Evolutionary conservation across 23 red algal genomes (phyloP).

Genomic region (Gracilaria gracilis): DNA sequence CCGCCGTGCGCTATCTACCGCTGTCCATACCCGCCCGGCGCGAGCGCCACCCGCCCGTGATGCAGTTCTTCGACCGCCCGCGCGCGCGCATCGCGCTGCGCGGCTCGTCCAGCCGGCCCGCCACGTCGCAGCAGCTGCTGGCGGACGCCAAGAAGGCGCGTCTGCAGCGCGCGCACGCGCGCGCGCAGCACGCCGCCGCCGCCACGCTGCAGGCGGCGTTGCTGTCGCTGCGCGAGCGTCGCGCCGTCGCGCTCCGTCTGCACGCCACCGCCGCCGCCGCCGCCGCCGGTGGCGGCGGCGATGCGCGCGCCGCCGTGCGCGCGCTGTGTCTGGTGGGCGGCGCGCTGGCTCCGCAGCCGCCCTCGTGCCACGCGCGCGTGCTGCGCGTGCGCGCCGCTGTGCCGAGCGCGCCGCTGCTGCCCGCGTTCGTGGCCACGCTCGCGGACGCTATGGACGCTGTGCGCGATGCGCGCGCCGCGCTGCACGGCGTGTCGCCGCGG

Average conservation of each 20-base stretch:
- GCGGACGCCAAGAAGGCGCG: slow-evolving; percentile 57
- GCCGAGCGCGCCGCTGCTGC: no score
- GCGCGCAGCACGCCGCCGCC: slow-evolving; percentile 46
- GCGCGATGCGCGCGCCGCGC: neutral
- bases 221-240: neutral
- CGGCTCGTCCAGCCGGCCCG: slow-evolving; percentile 52
- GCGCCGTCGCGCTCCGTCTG: no score
- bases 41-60: neutral
- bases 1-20: neutral
- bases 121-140: slow-evolving; percentile 61
- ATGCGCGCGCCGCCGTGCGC: no score
- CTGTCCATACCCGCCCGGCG: neutral
- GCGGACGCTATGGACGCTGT: no score
- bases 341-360: no score
- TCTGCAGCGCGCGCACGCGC: slow-evolving; percentile 28
- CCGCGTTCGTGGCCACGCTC: slow-evolving; percentile 12
- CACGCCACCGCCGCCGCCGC: neutral
- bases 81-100: slow-evolving; percentile 54
- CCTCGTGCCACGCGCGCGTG: no score
- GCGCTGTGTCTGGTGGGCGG: no score
- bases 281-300: neutral
- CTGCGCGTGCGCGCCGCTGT: no score
- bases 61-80: slow-evolving; percentile 76
- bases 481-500: neutral
- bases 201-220: slow-evolving; percentile 33